Base-by-base conservation (phyloP, 495 filamentous ascomycete genomes). In the Neurospora sp. region DNA sequence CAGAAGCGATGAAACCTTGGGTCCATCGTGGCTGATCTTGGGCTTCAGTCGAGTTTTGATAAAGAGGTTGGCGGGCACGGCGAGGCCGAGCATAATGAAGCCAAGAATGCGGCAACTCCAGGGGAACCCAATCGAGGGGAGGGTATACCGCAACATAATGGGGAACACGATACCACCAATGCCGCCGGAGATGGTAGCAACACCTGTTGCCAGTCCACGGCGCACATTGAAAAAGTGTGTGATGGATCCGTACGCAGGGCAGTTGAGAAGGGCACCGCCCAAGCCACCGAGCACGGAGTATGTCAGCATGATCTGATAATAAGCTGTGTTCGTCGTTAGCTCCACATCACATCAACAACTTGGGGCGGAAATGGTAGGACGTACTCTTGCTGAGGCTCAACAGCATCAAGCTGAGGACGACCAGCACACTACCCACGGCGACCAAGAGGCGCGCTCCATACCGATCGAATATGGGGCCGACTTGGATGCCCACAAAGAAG, bases 231-330 rank as follows among this genome's bases (percentile, higher is more conserved):
- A 92, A 86, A 88, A 91, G 80, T 91, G 90, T 44, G 88, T 87
- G 78, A 92, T 84, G 20, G 87, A 84, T 1, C 87, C 86, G 74
- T 90, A 86, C 1, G 88, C 83, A 0, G 89, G 87, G 1, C 87
- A 87, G 10, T 90, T 90, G 9, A 92, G 80, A 23, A 90, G 79
- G 0, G 90, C 89, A 18, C 86, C 84, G 2, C 86, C 86, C 7
- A 87, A 75, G 3, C 90, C 90, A 3, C 86, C 84, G 9, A 91
- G 77, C 0, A 91, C 75, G 4, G 85, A 85, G 48, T 90, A 88
- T 16, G 86, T 86, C 0, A 92, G 85, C 75, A 92, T 85, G 77
- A 91, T 90, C 44, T 92, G 90, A 83, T 90, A 92, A 78, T 90
- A 92, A 44, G 83, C 80, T 76, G 78, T 69, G 54, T 66, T 27